Conservation (phyloP, 345 rosid genomes). For the Salix koriyanagi region DNA sequence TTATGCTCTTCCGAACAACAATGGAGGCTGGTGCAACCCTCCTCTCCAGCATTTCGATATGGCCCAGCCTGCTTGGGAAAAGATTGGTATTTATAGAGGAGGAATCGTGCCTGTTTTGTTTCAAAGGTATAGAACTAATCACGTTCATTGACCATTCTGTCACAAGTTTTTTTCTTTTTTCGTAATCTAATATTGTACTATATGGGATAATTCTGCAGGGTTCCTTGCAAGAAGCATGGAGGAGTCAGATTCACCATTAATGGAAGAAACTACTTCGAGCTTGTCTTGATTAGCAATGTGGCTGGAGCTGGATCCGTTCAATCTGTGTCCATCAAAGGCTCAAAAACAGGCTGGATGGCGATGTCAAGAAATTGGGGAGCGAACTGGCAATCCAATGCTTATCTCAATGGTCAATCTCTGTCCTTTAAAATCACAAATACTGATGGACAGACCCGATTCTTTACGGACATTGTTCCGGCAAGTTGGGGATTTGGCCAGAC, state of each 20-base stretch:
- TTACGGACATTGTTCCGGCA: slow-evolving; percentile 48
- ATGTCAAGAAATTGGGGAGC: slow-evolving; percentile 97
- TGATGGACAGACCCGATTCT: slow-evolving; percentile 52
- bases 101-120: slow-evolving; percentile 83
- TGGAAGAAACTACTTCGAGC: slow-evolving; percentile 82
- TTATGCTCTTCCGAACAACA: slow-evolving; percentile 53
- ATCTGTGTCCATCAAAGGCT: slow-evolving; percentile 66
- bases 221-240: slow-evolving; percentile 69
- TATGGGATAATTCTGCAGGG: slow-evolving; percentile 40
- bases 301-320: slow-evolving; percentile 71
- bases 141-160: not conserved
- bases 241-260: slow-evolving; percentile 87
- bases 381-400: slow-evolving; percentile 87
- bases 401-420: slow-evolving; percentile 72
- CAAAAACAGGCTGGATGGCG: slow-evolving; percentile 67
- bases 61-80: slow-evolving; percentile 93
- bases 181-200: not conserved
- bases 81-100: slow-evolving; percentile 74
- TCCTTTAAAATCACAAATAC: slow-evolving; percentile 73
- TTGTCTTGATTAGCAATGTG: slow-evolving; percentile 65
- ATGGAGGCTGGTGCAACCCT: slow-evolving; percentile 99
- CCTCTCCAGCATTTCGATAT: slow-evolving; percentile 93
- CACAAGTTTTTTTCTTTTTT: not conserved
- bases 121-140: slow-evolving; percentile 43
- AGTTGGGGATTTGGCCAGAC: slow-evolving; percentile 63